Conservation (phyloP, 352 stramenopile species). For the Pythium dissotocum region DNA sequence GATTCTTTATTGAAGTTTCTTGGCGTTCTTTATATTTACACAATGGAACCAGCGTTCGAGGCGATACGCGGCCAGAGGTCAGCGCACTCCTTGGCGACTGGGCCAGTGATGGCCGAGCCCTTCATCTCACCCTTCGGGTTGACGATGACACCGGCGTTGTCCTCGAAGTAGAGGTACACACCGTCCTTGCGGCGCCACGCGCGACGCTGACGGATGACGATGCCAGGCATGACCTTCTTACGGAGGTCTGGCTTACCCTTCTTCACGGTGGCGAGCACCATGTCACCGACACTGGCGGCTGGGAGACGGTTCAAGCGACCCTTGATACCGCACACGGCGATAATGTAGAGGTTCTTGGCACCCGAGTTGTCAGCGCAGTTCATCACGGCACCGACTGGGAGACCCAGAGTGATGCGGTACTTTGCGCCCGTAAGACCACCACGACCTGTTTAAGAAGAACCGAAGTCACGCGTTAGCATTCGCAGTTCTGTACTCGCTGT, state of each 20-base stretch:
- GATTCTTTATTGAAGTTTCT: slow-evolving; percentile 30
- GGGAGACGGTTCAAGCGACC: slow-evolving; percentile 99
- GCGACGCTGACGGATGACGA: slow-evolving; percentile 99
- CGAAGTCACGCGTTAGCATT: neutral
- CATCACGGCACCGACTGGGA: slow-evolving; percentile 97
- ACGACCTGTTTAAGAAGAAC: slow-evolving; percentile 76
- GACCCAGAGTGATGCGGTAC: slow-evolving; percentile 99
- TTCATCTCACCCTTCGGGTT: slow-evolving; percentile 99
- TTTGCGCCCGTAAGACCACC: slow-evolving; percentile 98
- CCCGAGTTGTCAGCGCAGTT: slow-evolving; percentile 99
- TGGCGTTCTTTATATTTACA: slow-evolving; percentile 85
- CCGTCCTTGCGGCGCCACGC: slow-evolving; percentile 99
- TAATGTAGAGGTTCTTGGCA: slow-evolving; percentile 99
- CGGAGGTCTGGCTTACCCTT: slow-evolving; percentile 99
- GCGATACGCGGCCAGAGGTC: slow-evolving; percentile 99
- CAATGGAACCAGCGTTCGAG: slow-evolving; percentile 98
- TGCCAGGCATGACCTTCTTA: slow-evolving; percentile 99
- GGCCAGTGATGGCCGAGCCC: slow-evolving; percentile 98
- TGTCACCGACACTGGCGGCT: slow-evolving; percentile 98
- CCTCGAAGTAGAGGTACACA: slow-evolving; percentile 99
- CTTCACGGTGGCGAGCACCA: slow-evolving; percentile 99
- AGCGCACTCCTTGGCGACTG: slow-evolving; percentile 99
- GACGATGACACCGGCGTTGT: slow-evolving; percentile 99
- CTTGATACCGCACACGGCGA: slow-evolving; percentile 99
- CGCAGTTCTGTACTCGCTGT: too few relatives aligned